Evolutionary conservation across 305 asterid genomes (phyloP).

Genomic region (Fraxinus platypoda): DNA sequence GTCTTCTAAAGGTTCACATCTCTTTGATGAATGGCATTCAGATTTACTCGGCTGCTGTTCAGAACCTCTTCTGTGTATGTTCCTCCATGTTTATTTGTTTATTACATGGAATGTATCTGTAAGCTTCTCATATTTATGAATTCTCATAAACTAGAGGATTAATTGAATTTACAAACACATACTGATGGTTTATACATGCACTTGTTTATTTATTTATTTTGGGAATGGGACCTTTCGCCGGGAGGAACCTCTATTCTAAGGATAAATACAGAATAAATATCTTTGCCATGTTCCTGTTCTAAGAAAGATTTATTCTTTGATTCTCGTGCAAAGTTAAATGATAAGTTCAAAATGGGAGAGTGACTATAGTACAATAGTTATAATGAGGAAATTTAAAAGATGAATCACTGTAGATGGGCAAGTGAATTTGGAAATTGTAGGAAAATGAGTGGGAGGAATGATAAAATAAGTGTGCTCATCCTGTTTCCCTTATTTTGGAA

Average conservation of each 20-base stretch:
- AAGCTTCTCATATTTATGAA: slow-evolving; percentile 3
- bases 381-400: neutral
- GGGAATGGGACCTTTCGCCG: neutral
- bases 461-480: neutral
- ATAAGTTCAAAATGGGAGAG: neutral
- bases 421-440: neutral
- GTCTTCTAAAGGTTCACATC: slow-evolving; percentile 49
- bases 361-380: neutral
- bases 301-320: neutral
- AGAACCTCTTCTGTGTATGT: slow-evolving; percentile 83
- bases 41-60: slow-evolving; percentile 90
- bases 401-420: neutral
- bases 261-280: neutral
- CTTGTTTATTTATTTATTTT: neutral
- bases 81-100: slow-evolving; percentile 8
- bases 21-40: slow-evolving; percentile 64
- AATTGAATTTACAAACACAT: neutral
- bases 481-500: neutral
- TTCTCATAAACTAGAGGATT: neutral
- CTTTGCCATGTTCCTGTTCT: neutral
- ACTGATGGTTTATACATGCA: neutral
- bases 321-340: neutral
- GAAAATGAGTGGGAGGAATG: neutral
- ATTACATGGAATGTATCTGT: neutral
- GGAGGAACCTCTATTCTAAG: neutral